Base-by-base conservation (phyloP, 1,139 yeast species). In the Saccharomyces uvarum region DNA sequence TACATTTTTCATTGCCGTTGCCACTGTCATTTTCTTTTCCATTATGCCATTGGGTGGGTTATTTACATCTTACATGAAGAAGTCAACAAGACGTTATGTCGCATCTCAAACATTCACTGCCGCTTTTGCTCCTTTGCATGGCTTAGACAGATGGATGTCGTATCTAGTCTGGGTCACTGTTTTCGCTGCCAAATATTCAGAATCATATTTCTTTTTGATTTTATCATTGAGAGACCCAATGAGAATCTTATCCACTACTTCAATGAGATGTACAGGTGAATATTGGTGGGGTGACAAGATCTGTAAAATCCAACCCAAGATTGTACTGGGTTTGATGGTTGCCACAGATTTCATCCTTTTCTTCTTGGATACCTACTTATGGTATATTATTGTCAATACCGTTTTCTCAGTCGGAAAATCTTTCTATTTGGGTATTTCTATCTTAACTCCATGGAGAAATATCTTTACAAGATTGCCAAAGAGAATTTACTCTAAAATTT, bases 391-490 rank as follows among this genome's bases (percentile, higher is more conserved):
- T 65, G 85, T 88, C 73, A 93, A 91, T 82, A 87, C 96, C 74
- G 81, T 89, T 65, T 90, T 88, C 81, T 91, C 98, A 59, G 90
- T 93, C 68, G 97, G 96, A 66, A 88, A 97, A 72, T 93, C 98
- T 28, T 93, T 93, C 81, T 93, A 91, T 79, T 80, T 93, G 74
- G 99, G 99, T 86, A 90, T 93, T 68, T 93, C 98, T 53, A 91
- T 93, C 63, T 85, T 91, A 79, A 93, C 99, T 54, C 99, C 99
- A 59, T 93, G 99, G 99, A 87, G 98, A 83, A 93, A 93, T 73
- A 91, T 93, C 68, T 93, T 91, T 79, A 86, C 97, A 59, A 86
- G 99, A 75, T 80, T 93, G 70, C 99, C 99, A 73, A 93, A 93
- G 83, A 88, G 99, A 83, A 89, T 93, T 65, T 93, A 93, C 79